Evolutionary conservation across 768 basidiomycete species (phyloP).

Genomic region (Amanita thiersii): DNA sequence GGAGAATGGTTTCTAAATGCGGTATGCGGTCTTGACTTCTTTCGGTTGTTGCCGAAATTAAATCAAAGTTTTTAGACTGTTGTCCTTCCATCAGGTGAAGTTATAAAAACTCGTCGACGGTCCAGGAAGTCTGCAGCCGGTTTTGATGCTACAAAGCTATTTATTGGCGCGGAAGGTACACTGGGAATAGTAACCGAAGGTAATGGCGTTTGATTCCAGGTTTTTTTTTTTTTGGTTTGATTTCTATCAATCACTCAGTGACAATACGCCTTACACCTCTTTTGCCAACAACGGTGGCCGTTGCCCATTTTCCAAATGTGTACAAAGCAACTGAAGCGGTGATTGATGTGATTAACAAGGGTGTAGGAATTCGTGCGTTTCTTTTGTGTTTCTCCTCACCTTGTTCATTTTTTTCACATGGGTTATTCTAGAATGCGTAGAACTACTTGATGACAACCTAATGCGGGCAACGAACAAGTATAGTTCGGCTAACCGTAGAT

Average conservation of each 20-base stretch:
- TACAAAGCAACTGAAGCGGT: slow-evolving; percentile 69
- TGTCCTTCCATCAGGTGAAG: slow-evolving; percentile 80
- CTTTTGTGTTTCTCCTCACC: slow-evolving; percentile 1
- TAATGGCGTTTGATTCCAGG: slow-evolving; percentile 13
- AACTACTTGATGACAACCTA: slow-evolving; percentile 67
- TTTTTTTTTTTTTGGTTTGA: not conserved
- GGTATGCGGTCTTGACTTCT: slow-evolving; percentile 24
- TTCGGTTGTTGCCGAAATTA: slow-evolving; percentile 39
- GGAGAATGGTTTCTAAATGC: slow-evolving; percentile 88
- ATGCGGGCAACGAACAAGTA: slow-evolving; percentile 55
- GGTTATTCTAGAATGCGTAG: slow-evolving; percentile 59
- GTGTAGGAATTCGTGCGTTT: slow-evolving; percentile 67
- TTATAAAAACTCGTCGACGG: slow-evolving; percentile 80
- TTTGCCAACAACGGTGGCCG: slow-evolving; percentile 75
- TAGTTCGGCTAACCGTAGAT: slow-evolving; percentile 45
- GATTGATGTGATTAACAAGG: slow-evolving; percentile 60
- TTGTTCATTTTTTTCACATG: not conserved
- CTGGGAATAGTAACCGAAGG: slow-evolving; percentile 89
- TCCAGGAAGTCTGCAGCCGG: slow-evolving; percentile 84
- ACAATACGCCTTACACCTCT: slow-evolving; percentile 78
- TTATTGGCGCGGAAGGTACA: slow-evolving; percentile 76
- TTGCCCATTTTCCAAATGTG: slow-evolving; percentile 75
- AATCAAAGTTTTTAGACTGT: slow-evolving; percentile 49
- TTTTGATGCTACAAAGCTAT: slow-evolving; percentile 77
- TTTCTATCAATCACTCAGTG: slow-evolving; percentile 29